Conservation (phyloP, 73 alveolate genomes). For the Symbiodinium pilosum region DNA sequence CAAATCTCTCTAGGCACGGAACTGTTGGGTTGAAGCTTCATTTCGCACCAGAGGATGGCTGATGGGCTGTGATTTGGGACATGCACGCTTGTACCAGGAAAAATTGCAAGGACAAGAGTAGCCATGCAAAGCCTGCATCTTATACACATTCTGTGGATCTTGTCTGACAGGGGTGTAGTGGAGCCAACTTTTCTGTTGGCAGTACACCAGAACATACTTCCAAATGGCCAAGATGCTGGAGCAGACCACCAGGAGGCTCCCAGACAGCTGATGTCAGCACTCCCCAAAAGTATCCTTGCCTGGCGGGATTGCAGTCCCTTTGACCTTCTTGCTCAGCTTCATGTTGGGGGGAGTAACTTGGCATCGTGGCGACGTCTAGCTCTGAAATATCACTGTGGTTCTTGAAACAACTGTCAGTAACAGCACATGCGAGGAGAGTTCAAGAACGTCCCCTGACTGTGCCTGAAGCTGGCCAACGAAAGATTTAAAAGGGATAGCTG, state of each 20-base stretch:
- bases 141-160: too few species aligned
- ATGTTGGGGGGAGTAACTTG: too few species aligned
- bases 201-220: too few species aligned
- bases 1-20: too few species aligned
- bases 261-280: conserved; percentile 47
- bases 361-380: too few species aligned
- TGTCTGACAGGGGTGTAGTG: too few species aligned
- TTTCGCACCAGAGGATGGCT: not conserved
- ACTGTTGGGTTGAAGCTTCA: not conserved
- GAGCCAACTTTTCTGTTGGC: too few species aligned
- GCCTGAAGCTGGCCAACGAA: conserved; percentile 27
- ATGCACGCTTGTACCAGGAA: not conserved
- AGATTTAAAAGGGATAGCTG: conserved; percentile 24
- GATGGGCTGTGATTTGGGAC: too few species aligned
- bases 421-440: not conserved
- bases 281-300: conserved; percentile 34
- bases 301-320: too few species aligned
- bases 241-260: conserved; percentile 64
- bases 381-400: too few species aligned
- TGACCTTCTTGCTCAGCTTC: too few species aligned
- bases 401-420: not conserved
- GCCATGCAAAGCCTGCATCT: too few species aligned
- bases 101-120: not conserved
- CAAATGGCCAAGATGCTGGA: not conserved
- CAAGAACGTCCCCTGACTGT: not conserved